Evolutionary conservation across 1,139 yeast species (phyloP).

Genomic region (Kodamaea sp.): DNA sequence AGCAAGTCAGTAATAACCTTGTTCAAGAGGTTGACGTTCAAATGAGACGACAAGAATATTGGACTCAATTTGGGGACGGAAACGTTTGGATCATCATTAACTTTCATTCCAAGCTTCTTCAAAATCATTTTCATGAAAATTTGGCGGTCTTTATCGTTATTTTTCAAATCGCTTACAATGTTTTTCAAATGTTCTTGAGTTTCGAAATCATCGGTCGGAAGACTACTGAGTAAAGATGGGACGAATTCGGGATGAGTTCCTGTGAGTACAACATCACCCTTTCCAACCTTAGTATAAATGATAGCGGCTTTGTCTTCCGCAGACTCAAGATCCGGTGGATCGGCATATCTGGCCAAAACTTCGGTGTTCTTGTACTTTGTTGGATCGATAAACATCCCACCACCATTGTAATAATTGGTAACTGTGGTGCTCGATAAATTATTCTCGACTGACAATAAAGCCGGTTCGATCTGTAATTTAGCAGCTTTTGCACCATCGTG

Average conservation of each 20-base stretch:
- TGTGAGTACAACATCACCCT: conserved; percentile 71
- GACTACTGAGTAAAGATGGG: conserved; percentile 28
- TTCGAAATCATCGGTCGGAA: conserved; percentile 5
- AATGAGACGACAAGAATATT: conserved; percentile 39
- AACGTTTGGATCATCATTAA: conserved; percentile 46
- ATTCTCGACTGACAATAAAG: conserved; percentile 18
- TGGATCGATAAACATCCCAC: conserved; percentile 80
- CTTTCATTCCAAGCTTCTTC: conserved; percentile 60
- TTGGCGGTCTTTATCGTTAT: conserved; percentile 45
- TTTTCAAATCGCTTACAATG: conserved; percentile 36
- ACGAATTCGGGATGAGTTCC: conserved; percentile 92
- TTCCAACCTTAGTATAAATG: conserved; percentile 63
- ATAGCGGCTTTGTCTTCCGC: conserved; percentile 54
- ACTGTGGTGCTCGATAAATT: conserved; percentile 8
- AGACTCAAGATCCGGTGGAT: conserved; percentile 33
- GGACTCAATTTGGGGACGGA: conserved; percentile 73
- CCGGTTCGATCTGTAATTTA: conserved; percentile 36
- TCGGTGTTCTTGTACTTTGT: conserved; percentile 55
- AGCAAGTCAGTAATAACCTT: conserved; percentile 29
- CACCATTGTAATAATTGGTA: conserved; percentile 74
- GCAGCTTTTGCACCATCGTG: conserved; percentile 74
- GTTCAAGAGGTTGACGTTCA: conserved; percentile 20
- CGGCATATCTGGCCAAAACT: conserved; percentile 65
- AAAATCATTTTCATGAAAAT: conserved; percentile 56
- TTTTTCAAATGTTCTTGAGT: conserved; percentile 22